phyloP scores from a whole-genome alignment of 2,329 filamentous ascomycete genomes.

The Teratosphaeriaceae sp. region DNA sequence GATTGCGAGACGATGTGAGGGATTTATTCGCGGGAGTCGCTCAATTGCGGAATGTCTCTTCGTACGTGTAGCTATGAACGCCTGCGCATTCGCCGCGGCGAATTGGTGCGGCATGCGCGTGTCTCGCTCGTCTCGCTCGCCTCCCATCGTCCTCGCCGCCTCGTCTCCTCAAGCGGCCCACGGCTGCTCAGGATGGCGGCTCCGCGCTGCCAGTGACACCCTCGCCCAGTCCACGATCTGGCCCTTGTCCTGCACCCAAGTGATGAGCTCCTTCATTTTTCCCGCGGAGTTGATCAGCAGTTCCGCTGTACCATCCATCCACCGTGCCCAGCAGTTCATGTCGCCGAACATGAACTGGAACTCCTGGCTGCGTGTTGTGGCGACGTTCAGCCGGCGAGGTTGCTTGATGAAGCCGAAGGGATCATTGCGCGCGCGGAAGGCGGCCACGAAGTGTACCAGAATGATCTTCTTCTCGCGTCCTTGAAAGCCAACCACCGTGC shows the following conservation, averaged over 20 bases:
- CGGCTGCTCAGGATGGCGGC: no score
- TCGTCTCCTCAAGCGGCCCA: no score
- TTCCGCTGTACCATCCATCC: not conserved
- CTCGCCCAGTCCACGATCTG: not conserved
- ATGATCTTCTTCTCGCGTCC: constrained; percentile 9
- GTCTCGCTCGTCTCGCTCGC: no score
- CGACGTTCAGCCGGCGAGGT: constrained; percentile 5
- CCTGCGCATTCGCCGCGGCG: no score
- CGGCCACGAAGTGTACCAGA: constrained; percentile 10
- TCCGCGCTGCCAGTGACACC: no score
- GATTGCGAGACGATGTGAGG: no score
- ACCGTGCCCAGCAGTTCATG: constrained; percentile 1
- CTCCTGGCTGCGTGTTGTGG: constrained; percentile 6
- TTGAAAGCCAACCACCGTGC: constrained; percentile 10
- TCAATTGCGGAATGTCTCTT: no score
- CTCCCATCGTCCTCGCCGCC: no score
- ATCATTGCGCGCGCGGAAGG: not conserved
- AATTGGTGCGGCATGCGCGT: no score
- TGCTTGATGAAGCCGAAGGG: constrained; percentile 8
- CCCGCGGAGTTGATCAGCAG: not conserved
- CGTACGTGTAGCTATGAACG: no score
- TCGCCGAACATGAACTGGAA: constrained; percentile 5
- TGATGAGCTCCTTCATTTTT: not conserved
- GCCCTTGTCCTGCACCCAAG: not conserved
- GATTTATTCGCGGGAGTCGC: no score